Evolutionary conservation across 768 basidiomycete genomes (phyloP), one percentile per base, ranked within the genome.

Genomic region (Mycena amicta): DNA sequence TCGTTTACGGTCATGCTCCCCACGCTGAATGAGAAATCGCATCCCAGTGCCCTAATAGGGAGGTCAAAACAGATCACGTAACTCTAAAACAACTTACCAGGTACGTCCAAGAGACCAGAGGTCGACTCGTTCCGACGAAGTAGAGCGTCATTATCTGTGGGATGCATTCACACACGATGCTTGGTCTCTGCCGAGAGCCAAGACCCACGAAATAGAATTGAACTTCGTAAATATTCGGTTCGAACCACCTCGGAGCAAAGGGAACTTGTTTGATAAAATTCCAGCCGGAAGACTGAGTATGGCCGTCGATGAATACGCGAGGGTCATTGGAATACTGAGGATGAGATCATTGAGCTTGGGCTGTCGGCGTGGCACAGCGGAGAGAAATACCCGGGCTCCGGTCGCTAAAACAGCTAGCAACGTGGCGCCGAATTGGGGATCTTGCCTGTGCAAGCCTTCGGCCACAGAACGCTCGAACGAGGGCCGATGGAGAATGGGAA

Each of bases 301-400:
- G 28, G 29, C 31, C 51, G 20, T 33, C 5, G 29, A 52, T 20
- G 13, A 52, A 20, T 4, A 52, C 51, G 2, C 30, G 51, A 2
- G 51, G 51, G 23, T 52, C 51, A 30, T 37, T 30, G 18, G 51
- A 52, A 33, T 52, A 52, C 51, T 52, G 30, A 12, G 23, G 45
- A n/a, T 11, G 20, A 8, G 23, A 37, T 37, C 33, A 37, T 8
- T 37, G 18, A 37, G 8, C 33, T 37, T 37, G 33, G 18, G 33
- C 33, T 23, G 12, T 8, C 11, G 22, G 20, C n/a, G 23, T 8
- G 20, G 23, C 16, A 46, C 16, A 46, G 6, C 6, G 29, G 31
- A 29, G 31, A 3, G 25, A 5, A 52, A 37, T n/a, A n/a, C n/a
- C n/a, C 26, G 4, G 2, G 47, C 26, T 5, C 2, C 51, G 3